phyloP scores from a whole-genome alignment of 192 early-diverging fungal genomes.

The Pilobolus umbonatus region DNA sequence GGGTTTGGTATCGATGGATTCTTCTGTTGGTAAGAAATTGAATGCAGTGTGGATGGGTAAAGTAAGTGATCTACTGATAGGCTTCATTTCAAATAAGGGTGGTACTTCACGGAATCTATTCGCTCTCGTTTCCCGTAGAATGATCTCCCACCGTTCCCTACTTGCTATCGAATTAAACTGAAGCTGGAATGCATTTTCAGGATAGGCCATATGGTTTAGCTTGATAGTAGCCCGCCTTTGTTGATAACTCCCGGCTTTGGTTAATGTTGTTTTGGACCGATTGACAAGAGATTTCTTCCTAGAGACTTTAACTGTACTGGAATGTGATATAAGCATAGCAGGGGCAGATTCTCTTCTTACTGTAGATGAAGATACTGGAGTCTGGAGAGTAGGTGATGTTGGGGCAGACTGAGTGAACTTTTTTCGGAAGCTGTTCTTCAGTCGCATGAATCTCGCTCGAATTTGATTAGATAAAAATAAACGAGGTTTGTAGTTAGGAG shows the following conservation, averaged over 20 bases:
- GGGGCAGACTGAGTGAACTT: neutral
- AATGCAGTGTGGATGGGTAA: no score
- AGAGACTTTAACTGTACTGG: no score
- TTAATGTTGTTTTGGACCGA: no score
- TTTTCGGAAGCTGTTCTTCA: neutral
- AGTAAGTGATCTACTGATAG: no score
- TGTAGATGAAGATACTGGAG: neutral
- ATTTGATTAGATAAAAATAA: neutral
- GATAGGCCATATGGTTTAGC: slow-evolving; percentile 1
- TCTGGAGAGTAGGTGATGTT: no score
- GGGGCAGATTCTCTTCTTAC: neutral
- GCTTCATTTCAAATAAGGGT: no score
- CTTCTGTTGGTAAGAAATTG: no score
- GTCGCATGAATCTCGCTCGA: slow-evolving; percentile 1
- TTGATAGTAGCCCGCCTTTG: no score
- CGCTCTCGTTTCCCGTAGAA: neutral
- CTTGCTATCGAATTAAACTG: neutral
- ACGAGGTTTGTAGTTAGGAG: neutral
- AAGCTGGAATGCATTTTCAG: neutral
- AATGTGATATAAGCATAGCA: no score
- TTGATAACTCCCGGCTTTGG: neutral
- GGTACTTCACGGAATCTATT: neutral
- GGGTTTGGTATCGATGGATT: neutral
- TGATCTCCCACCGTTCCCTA: neutral
- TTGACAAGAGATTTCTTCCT: no score